phyloP scores from a whole-genome alignment of 2,329 filamentous ascomycete genomes.

The Plectosphaerella plurivora region DNA sequence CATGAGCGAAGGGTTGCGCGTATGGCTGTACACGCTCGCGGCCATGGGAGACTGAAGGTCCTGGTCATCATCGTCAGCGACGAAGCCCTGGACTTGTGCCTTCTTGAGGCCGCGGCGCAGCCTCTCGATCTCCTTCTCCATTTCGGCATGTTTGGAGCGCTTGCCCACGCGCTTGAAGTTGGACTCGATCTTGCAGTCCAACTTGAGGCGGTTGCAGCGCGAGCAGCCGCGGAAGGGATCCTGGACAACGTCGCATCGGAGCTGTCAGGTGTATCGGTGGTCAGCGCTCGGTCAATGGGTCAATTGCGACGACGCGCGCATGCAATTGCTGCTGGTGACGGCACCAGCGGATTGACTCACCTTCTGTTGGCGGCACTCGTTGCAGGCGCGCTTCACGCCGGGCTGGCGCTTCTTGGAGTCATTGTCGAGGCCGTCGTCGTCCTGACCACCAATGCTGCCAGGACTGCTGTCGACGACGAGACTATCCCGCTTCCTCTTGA shows the following conservation, averaged over 20 bases:
- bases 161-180: constrained; percentile 85
- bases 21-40: constrained; percentile 53
- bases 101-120: constrained; percentile 57
- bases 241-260: constrained; percentile 80
- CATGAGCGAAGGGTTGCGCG: constrained; percentile 60
- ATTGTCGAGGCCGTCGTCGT: constrained; percentile 49
- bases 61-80: constrained; percentile 50
- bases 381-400: constrained; percentile 74
- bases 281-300: constrained; percentile 8
- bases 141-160: constrained; percentile 77
- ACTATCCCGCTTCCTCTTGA: constrained; percentile 58
- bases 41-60: constrained; percentile 56
- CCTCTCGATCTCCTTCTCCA: constrained; percentile 77
- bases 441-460: constrained; percentile 53
- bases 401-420: constrained; percentile 59
- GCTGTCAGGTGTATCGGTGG: constrained; percentile 35
- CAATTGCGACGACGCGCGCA: neutral
- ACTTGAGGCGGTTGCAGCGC: constrained; percentile 72
- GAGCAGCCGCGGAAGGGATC: constrained; percentile 75
- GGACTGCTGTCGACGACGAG: constrained; percentile 56
- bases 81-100: constrained; percentile 55
- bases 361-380: constrained; percentile 83
- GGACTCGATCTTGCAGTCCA: constrained; percentile 81
- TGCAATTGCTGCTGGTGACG: neutral
- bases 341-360: constrained; percentile 43